These are phyloP conservation scores for Ogataea henricii DNA, from an alignment of 805 yeast species.

Conservation along the genomic window DNA sequence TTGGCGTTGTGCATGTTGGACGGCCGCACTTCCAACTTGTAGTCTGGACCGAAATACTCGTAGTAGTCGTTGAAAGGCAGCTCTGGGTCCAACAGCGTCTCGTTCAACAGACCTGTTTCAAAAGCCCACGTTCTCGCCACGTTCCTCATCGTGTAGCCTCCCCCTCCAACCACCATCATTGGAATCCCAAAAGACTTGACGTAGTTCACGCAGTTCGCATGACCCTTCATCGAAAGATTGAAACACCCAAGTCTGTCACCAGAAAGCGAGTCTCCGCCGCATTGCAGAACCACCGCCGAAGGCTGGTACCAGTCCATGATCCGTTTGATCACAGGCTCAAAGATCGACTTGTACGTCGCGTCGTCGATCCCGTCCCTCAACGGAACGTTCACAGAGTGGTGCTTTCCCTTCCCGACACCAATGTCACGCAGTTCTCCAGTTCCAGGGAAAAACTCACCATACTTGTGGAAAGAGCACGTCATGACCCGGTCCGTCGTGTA, in stretches of 20 bases:
- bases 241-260: slow-evolving; percentile 97
- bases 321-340: slow-evolving; percentile 83
- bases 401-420: slow-evolving; percentile 83
- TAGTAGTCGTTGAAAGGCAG: slow-evolving; percentile 93
- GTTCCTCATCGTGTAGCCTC: slow-evolving; percentile 97
- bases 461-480: slow-evolving; percentile 90
- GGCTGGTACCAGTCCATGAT: slow-evolving; percentile 90
- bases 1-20: slow-evolving; percentile 97
- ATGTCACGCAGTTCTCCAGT: slow-evolving; percentile 85
- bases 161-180: slow-evolving; percentile 93
- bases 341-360: slow-evolving; percentile 75
- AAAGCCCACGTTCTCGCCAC: slow-evolving; percentile 95
- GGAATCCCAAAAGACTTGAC: slow-evolving; percentile 87
- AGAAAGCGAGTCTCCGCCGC: slow-evolving; percentile 97
- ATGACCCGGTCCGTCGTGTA: slow-evolving; percentile 89
- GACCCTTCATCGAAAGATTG: slow-evolving; percentile 90
- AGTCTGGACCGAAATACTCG: slow-evolving; percentile 97
- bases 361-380: slow-evolving; percentile 94
- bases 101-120: slow-evolving; percentile 87
- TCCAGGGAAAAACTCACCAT: slow-evolving; percentile 92
- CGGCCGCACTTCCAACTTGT: slow-evolving; percentile 90
- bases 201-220: slow-evolving; percentile 92
- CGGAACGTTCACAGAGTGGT: slow-evolving; percentile 84
- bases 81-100: slow-evolving; percentile 72
- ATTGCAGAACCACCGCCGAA: slow-evolving; percentile 92